These are phyloP conservation scores for Arthrinium puccinioides DNA, from an alignment of 2,329 filamentous ascomycete species.

Conservation along the genomic window DNA sequence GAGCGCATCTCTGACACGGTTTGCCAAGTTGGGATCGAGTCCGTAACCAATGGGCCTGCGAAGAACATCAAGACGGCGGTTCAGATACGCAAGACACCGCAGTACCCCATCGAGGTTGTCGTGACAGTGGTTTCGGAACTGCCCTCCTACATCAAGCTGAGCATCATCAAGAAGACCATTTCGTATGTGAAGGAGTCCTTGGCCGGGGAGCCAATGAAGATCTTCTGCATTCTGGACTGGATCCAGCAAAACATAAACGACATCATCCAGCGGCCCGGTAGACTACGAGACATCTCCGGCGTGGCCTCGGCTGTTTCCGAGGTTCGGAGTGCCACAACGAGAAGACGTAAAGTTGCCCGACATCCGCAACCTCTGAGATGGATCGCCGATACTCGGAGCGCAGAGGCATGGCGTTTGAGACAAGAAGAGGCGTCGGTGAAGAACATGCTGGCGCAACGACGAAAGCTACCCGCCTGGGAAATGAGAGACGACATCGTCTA, in stretches of 20 bases:
- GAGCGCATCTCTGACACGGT: slow-evolving; percentile 50
- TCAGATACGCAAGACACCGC: slow-evolving; percentile 64
- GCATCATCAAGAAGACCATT: slow-evolving; percentile 72
- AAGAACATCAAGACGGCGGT: slow-evolving; percentile 45
- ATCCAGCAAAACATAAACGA: slow-evolving; percentile 73
- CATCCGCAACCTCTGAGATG: slow-evolving; percentile 56
- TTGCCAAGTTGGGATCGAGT: slow-evolving; percentile 63
- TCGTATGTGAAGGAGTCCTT: slow-evolving; percentile 63
- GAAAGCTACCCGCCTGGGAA: slow-evolving; percentile 79
- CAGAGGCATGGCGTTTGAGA: slow-evolving; percentile 61
- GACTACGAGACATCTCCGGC: slow-evolving; percentile 74
- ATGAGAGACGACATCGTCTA: slow-evolving; percentile 69
- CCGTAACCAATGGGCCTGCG: slow-evolving; percentile 42
- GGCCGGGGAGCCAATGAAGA: slow-evolving; percentile 76
- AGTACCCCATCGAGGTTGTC: slow-evolving; percentile 67
- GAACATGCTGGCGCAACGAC: slow-evolving; percentile 66
- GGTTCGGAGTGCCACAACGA: slow-evolving; percentile 25
- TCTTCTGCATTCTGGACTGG: slow-evolving; percentile 89
- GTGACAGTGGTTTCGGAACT: slow-evolving; percentile 64
- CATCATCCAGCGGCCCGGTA: slow-evolving; percentile 82
- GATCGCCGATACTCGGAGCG: slow-evolving; percentile 51
- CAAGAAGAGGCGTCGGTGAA: slow-evolving; percentile 60
- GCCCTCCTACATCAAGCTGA: slow-evolving; percentile 89
- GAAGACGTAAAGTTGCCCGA: slow-evolving; percentile 29
- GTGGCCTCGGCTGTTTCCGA: slow-evolving; percentile 63